Evolutionary conservation across 208 protist species (phyloP).

Genomic region (Acanthamoeba rhysodes): DNA sequence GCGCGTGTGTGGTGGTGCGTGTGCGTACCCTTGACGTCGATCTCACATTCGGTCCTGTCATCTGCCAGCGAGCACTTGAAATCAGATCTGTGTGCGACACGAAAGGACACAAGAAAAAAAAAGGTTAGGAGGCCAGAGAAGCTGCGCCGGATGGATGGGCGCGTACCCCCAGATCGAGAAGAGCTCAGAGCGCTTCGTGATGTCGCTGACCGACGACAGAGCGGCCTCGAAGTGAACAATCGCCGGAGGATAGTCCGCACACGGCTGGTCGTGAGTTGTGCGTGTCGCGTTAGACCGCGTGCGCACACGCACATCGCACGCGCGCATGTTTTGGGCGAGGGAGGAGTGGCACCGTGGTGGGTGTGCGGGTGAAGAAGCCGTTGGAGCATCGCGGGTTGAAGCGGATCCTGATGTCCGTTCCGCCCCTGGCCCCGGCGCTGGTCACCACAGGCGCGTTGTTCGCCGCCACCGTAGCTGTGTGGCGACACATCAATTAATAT

Average conservation of each 20-base stretch:
- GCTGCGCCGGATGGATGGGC: too few relatives aligned
- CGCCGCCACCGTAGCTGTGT: not conserved
- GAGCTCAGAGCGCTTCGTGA: not conserved
- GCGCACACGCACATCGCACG: not conserved
- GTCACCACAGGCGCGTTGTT: conserved; percentile 14
- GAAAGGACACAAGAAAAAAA: not conserved
- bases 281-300: not conserved
- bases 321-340: not conserved
- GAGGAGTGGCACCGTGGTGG: not conserved
- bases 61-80: not conserved
- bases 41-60: not conserved
- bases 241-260: conserved; percentile 30
- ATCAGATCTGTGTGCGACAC: not conserved
- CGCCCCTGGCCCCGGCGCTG: not conserved
- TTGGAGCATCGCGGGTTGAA: conserved; percentile 2
- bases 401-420: not conserved
- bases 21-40: conserved; percentile 4
- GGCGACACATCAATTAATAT: not conserved
- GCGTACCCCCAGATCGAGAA: not conserved
- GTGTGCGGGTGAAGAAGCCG: not conserved
- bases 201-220: conserved; percentile 44
- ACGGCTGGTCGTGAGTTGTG: not conserved
- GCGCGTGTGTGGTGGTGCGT: not conserved
- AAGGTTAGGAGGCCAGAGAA: not conserved
- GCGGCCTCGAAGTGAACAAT: not conserved